Evolutionary conservation across 192 early-diverging fungal genomes (phyloP).

Genomic region (Glomus cerebriforme): DNA sequence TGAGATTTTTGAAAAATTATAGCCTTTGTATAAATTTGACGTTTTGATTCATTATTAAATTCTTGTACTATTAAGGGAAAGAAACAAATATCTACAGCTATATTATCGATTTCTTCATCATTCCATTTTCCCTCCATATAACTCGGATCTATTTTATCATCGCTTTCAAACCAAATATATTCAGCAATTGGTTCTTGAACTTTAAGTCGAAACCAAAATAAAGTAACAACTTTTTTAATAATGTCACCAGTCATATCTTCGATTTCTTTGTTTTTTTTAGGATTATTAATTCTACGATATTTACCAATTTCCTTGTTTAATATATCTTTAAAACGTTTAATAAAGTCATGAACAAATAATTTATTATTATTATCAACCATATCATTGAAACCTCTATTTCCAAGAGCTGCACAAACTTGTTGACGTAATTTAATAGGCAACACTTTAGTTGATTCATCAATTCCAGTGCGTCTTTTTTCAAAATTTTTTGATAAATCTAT

Average conservation of each 20-base stretch:
- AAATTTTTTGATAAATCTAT: not conserved
- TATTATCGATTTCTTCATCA: not conserved
- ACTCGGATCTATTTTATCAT: not conserved
- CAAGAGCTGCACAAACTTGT: constrained; percentile 23
- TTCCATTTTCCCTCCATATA: constrained; percentile 4
- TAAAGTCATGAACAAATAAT: not conserved
- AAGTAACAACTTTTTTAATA: not conserved
- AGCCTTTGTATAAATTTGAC: not conserved
- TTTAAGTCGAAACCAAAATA: constrained; percentile 8
- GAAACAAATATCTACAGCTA: constrained; percentile 3
- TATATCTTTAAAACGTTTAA: not conserved
- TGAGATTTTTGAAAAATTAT: not conserved
- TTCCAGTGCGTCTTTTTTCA: not conserved
- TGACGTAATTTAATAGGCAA: constrained; percentile 23
- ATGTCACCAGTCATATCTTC: not conserved
- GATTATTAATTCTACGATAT: constrained; percentile 4
- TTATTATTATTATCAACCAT: not conserved
- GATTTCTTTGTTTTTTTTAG: not conserved
- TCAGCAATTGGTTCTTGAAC: constrained; percentile 9
- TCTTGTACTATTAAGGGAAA: constrained; percentile 18
- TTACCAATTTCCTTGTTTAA: not conserved
- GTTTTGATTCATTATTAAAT: not conserved
- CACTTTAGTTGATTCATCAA: constrained; percentile 1
- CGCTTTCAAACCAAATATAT: not conserved
- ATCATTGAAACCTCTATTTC: not conserved